Percentiles rank a stretch among this genome's conserved stretches.
phyloP scores from a whole-genome alignment of 192 early-diverging fungal genomes.

The Anaeromyces robustus region DNA sequence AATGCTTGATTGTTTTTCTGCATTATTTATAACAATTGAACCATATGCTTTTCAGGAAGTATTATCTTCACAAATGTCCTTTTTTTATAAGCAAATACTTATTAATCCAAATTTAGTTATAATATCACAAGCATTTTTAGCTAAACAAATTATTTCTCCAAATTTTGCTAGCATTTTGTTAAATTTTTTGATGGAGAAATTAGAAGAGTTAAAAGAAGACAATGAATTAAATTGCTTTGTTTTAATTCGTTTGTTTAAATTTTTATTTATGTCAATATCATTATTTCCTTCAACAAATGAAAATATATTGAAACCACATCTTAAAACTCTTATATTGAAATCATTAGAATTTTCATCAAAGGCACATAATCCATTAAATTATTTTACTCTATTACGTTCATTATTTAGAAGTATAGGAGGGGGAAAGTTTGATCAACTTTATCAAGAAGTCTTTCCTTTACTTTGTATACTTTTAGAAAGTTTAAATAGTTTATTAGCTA shows the following conservation, averaged over 20 bases:
- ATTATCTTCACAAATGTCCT: constrained; percentile 75
- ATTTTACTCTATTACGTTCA: constrained; percentile 76
- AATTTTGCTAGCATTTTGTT: constrained; percentile 65
- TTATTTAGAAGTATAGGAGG: constrained; percentile 94
- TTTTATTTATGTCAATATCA: constrained; percentile 85
- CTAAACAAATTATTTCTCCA: constrained; percentile 55
- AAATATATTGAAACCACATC: constrained; percentile 78
- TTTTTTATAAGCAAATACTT: constrained; percentile 69
- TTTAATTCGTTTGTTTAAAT: constrained; percentile 82
- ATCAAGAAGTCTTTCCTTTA: constrained; percentile 89
- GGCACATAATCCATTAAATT: constrained; percentile 75
- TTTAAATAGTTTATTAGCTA: constrained; percentile 65
- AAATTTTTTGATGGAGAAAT: constrained; percentile 57
- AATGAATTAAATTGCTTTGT: constrained; percentile 45
- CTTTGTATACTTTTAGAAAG: constrained; percentile 81
- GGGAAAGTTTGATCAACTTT: constrained; percentile 84
- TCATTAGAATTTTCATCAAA: constrained; percentile 69
- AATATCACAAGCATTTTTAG: constrained; percentile 77
- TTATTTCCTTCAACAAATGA: constrained; percentile 86
- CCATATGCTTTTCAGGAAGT: constrained; percentile 89
- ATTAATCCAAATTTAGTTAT: constrained; percentile 58
- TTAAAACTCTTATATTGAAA: constrained; percentile 74
- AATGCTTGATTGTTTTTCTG: constrained; percentile 74
- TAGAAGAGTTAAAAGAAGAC: constrained; percentile 57
- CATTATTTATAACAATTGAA: constrained; percentile 66